Base-by-base conservation (phyloP, 495 filamentous ascomycete species). In the Bathelium albidoporum region DNA sequence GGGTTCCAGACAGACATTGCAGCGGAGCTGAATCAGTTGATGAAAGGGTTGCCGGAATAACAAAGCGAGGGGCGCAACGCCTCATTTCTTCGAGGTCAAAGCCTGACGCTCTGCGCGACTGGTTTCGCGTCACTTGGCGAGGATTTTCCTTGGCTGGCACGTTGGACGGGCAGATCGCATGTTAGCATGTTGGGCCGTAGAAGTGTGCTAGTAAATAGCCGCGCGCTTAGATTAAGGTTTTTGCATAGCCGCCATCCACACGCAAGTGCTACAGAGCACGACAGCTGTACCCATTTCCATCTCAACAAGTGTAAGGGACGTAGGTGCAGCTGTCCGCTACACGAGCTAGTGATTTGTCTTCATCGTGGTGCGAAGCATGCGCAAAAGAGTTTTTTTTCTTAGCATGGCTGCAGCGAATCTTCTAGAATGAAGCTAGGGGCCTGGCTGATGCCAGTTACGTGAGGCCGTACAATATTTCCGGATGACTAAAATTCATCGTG, bases 1-100 rank as follows among this genome's bases (percentile, higher is more conserved):
- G 88, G 89, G 73, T 97, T 97, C 94, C 94, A 98, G 69, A 95
- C 83, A 7, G 76, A 77, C 70, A 72, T 75, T 60, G 32, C 70
- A 67, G 22, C 44, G 18, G 45, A 11, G 1, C 44, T 55, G 49
- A 20, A 9, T 55, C 20, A 55, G 12, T n/a, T 9, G 16, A 20
- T 29, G 5, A 11, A 55, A 26, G 5, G 49, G 20, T 10, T 55
- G 22, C 26, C 5, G 22, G 16, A 24, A 24, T 10, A 5, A 24
- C 7, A 20, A 26, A 9, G 7, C 5, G 49, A 10, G 49, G 49
- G 20, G 20, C 20, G 24, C 7, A 55, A 5, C 20, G 10, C 20
- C 20, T 26, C 49, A 55, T 55, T 26, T 20, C 29, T 24, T 11
- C 12, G 24, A 20, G 9, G 49, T 16, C 22, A 28, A 29, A 7